Percentiles rank a stretch among this genome's conserved stretches.
Evolutionary conservation across 768 basidiomycete genomes (phyloP).

Genomic region (Rhizopogon vulgaris): DNA sequence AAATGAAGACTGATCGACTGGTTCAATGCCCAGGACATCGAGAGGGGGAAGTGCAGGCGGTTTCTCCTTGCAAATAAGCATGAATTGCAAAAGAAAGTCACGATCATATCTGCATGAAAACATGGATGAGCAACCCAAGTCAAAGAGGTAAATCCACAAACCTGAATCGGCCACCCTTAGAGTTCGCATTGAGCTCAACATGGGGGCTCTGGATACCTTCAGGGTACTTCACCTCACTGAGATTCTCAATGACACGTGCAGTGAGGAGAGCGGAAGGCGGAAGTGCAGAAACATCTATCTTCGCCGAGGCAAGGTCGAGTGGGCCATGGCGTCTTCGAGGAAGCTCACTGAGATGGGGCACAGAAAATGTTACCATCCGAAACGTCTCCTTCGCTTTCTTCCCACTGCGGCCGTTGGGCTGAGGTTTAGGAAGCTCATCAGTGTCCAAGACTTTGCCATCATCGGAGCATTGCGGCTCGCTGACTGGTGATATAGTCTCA

Average conservation of each 20-base stretch:
- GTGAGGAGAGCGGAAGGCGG: constrained; percentile 61
- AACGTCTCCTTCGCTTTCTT: constrained; percentile 48
- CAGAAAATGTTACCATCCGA: constrained; percentile 57
- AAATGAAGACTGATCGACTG: constrained; percentile 49
- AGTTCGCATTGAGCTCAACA: constrained; percentile 77
- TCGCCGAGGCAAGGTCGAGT: constrained; percentile 59
- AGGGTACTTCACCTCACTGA: constrained; percentile 74
- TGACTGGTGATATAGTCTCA: constrained; percentile 28
- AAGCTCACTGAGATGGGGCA: constrained; percentile 34
- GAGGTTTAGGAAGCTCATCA: constrained; percentile 22
- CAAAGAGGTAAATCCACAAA: constrained; percentile 17
- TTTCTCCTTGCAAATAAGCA: constrained; percentile 91
- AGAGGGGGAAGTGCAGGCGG: constrained; percentile 85
- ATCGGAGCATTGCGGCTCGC: constrained; percentile 40
- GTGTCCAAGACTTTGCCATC: constrained; percentile 30
- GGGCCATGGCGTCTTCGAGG: constrained; percentile 56
- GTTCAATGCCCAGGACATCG: constrained; percentile 87
- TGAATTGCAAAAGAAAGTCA: constrained; percentile 96
- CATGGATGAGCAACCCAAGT: not conserved
- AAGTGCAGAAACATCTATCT: constrained; percentile 27
- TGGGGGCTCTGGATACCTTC: constrained; percentile 77
- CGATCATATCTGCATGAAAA: constrained; percentile 76
- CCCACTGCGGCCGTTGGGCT: constrained; percentile 29
- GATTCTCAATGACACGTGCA: constrained; percentile 81
- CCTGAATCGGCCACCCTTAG: constrained; percentile 87